These are phyloP conservation scores for Aschersonia sp. DNA, from an alignment of 2,329 filamentous ascomycete species.

Conservation along the genomic window DNA sequence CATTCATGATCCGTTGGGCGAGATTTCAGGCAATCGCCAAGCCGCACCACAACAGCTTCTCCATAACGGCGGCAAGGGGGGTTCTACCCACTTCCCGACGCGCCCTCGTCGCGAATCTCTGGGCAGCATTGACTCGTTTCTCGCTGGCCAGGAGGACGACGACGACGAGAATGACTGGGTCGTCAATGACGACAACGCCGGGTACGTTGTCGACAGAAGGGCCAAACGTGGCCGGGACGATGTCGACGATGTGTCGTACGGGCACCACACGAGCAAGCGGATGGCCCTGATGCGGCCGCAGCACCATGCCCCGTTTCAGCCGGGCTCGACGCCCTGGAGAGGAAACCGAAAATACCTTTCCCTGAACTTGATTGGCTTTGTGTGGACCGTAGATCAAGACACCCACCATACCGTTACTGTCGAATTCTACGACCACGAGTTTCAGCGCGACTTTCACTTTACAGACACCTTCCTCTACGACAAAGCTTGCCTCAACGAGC, in stretches of 20 bases:
- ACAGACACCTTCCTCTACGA: slow-evolving; percentile 94
- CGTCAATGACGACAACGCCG: slow-evolving; percentile 86
- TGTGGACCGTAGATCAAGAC: slow-evolving; percentile 95
- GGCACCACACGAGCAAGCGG: slow-evolving; percentile 31
- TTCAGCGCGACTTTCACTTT: slow-evolving; percentile 90
- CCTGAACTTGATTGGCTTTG: slow-evolving; percentile 82
- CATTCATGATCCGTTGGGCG: slow-evolving; percentile 63
- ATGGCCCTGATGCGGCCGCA: slow-evolving; percentile 40
- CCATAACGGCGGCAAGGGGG: slow-evolving; percentile 35
- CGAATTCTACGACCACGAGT: slow-evolving; percentile 91
- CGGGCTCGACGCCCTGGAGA: slow-evolving; percentile 89
- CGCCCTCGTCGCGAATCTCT: slow-evolving; percentile 46
- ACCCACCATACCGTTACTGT: slow-evolving; percentile 87
- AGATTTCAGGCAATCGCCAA: slow-evolving; percentile 51
- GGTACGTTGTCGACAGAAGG: slow-evolving; percentile 50
- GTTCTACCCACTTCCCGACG: slow-evolving; percentile 29
- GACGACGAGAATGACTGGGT: slow-evolving; percentile 70
- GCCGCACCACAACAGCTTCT: slow-evolving; percentile 17
- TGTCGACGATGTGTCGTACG: slow-evolving; percentile 29
- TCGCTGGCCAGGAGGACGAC: slow-evolving; percentile 41
- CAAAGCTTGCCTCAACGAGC: slow-evolving; percentile 81
- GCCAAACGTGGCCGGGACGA: slow-evolving; percentile 35
- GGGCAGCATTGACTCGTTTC: slow-evolving; percentile 72
- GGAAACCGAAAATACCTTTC: slow-evolving; percentile 89
- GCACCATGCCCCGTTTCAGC: slow-evolving; percentile 77